A percentile compares a stretch with the other conserved stretches of the same genome.
Evolutionary conservation across 805 yeast species (phyloP).

Genomic region (Debaryomyces castellii): DNA sequence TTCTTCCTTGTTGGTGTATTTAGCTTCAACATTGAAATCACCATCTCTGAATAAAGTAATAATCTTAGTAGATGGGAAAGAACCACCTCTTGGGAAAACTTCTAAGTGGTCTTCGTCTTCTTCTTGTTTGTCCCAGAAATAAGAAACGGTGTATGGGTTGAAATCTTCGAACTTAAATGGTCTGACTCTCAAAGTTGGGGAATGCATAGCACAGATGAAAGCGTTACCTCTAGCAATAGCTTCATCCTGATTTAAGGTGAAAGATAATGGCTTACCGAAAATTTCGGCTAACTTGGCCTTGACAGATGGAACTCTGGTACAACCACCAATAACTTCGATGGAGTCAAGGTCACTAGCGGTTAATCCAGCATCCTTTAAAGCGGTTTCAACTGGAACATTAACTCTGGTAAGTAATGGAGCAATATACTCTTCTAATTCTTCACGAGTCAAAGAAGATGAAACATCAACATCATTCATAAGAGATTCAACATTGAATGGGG

Average conservation of each 20-base stretch:
- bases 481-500: constrained; percentile 94
- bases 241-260: constrained; percentile 98
- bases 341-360: constrained; percentile 75
- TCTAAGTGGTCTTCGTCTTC: constrained; percentile 92
- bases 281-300: constrained; percentile 78
- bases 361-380: constrained; percentile 78
- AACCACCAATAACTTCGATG: constrained; percentile 96
- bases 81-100: constrained; percentile 93
- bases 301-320: constrained; percentile 94
- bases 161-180: constrained; percentile 97
- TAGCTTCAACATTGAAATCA: constrained; percentile 84
- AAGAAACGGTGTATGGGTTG: constrained; percentile 89
- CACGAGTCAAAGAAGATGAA: constrained; percentile 83
- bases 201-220: constrained; percentile 97
- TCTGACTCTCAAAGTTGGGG: constrained; percentile 97
- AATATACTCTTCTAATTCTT: constrained; percentile 87
- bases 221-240: constrained; percentile 99
- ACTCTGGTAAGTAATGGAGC: constrained; percentile 78
- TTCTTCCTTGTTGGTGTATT: constrained; percentile 71
- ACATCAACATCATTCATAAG: constrained; percentile 97
- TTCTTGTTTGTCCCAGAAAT: constrained; percentile 90
- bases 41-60: constrained; percentile 90
- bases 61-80: constrained; percentile 92
- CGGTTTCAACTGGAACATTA: constrained; percentile 73
- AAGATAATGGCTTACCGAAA: constrained; percentile 83